Percentiles rank a stretch among this genome's conserved stretches.
phyloP scores from a whole-genome alignment of 306 rosid species.

The Calophaca sinica region DNA sequence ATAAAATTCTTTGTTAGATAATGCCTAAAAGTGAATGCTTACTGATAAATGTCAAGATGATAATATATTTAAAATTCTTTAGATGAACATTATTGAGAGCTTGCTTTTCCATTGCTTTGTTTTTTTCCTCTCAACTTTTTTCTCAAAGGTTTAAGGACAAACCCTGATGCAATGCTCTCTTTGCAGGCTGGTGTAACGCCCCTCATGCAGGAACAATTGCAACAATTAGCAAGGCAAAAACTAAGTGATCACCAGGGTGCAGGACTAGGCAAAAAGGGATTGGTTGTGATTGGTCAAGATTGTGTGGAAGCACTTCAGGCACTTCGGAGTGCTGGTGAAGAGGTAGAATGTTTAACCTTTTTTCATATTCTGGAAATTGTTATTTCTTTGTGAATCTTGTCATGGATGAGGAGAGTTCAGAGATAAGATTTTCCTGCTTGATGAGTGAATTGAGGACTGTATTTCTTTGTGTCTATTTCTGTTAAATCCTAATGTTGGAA shows the following conservation, averaged over 20 bases:
- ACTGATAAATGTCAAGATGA: conserved; percentile 30
- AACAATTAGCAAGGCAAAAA: conserved; percentile 76
- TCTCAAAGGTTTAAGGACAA: conserved; percentile 16
- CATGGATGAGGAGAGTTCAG: neutral
- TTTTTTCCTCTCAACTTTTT: conserved; percentile 39
- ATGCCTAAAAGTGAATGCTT: conserved; percentile 9
- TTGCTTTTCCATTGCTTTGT: conserved; percentile 7
- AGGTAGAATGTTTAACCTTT: conserved; percentile 61
- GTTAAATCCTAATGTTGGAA: conserved; percentile 1
- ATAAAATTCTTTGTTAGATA: conserved; percentile 19
- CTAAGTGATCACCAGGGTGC: conserved; percentile 49
- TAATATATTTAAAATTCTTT: neutral
- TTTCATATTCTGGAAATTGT: neutral
- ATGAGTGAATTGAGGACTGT: conserved; percentile 2
- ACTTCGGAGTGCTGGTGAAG: conserved; percentile 71
- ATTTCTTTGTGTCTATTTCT: neutral
- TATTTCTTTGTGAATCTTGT: neutral
- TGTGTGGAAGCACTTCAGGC: conserved; percentile 94
- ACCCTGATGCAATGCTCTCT: conserved; percentile 22
- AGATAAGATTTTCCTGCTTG: conserved; percentile 20
- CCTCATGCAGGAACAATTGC: conserved; percentile 79
- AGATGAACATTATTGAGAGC: neutral
- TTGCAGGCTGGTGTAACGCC: conserved; percentile 89
- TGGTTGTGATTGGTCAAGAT: conserved; percentile 90
- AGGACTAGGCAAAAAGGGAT: conserved; percentile 62